phyloP scores from a whole-genome alignment of 2,329 filamentous ascomycete genomes.

The Kalmusia sp. region DNA sequence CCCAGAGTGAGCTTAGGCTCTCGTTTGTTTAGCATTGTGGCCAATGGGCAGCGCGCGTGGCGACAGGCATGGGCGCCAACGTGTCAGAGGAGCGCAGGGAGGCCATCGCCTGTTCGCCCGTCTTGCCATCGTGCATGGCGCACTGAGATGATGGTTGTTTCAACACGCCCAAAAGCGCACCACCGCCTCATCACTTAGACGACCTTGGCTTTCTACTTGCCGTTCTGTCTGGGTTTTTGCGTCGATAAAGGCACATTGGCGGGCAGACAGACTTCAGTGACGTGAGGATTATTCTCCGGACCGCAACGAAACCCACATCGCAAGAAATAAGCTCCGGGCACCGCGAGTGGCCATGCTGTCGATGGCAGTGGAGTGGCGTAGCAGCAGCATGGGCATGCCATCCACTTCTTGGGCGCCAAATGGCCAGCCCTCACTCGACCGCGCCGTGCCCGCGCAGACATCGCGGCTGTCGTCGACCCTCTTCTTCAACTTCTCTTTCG shows the following conservation, averaged over 20 bases:
- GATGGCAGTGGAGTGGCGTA: neutral
- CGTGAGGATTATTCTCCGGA: neutral
- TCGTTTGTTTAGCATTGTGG: neutral
- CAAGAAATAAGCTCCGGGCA: neutral
- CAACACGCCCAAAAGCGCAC: slow-evolving; percentile 1
- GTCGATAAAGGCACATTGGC: neutral
- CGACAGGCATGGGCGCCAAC: slow-evolving; percentile 20
- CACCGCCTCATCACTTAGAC: neutral
- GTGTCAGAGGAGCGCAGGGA: slow-evolving; percentile 26
- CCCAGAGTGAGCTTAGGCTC: neutral
- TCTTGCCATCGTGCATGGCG: slow-evolving; percentile 3
- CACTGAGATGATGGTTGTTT: slow-evolving; percentile 10
- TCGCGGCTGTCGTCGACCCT: too few species aligned
- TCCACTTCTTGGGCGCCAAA: slow-evolving; percentile 13
- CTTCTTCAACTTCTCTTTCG: too few species aligned
- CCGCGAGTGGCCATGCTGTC: neutral
- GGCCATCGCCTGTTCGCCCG: slow-evolving; percentile 1
- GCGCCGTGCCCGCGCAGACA: neutral
- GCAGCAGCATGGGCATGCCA: neutral
- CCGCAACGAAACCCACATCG: neutral
- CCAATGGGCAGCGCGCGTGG: neutral
- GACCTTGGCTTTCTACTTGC: neutral
- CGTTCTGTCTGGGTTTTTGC: neutral
- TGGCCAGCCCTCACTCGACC: slow-evolving; percentile 10
- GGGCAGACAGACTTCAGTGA: neutral